Evolutionary conservation across 768 basidiomycete genomes (phyloP).

Genomic region (Calocera viscosa): DNA sequence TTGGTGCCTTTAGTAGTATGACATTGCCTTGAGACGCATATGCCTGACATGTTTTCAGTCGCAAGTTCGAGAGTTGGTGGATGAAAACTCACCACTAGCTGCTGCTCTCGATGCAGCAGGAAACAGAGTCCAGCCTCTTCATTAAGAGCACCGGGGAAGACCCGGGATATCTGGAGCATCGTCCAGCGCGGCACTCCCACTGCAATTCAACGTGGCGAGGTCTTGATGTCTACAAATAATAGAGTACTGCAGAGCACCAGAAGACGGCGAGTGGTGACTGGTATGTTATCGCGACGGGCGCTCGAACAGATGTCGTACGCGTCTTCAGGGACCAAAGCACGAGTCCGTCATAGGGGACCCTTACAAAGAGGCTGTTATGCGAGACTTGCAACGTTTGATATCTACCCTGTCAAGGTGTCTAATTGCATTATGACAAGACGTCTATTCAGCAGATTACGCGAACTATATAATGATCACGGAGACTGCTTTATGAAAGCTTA

Average conservation of each 20-base stretch:
- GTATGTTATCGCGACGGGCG: not conserved
- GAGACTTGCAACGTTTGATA: too few relatives aligned
- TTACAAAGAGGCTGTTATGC: too few relatives aligned
- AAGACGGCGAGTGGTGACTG: not conserved
- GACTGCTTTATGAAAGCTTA: too few relatives aligned
- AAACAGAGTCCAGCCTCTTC: not conserved
- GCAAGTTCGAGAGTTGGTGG: not conserved
- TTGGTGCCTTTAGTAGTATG: conserved; percentile 58
- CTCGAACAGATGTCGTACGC: not conserved
- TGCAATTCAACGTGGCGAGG: not conserved
- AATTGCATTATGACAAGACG: too few relatives aligned
- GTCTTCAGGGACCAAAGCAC: not conserved
- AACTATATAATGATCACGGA: too few relatives aligned
- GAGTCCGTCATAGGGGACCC: not conserved
- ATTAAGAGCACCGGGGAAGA: not conserved
- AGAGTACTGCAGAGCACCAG: not conserved
- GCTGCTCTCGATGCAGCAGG: not conserved
- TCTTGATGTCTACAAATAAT: not conserved
- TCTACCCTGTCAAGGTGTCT: too few relatives aligned
- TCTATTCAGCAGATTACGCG: too few relatives aligned
- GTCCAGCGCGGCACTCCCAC: not conserved
- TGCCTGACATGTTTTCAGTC: not conserved
- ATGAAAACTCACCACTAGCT: not conserved
- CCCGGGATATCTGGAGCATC: not conserved
- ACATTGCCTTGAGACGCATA: conserved; percentile 30